Conservation (phyloP, 306 rosid genomes). For the Cucumis cinereus region DNA sequence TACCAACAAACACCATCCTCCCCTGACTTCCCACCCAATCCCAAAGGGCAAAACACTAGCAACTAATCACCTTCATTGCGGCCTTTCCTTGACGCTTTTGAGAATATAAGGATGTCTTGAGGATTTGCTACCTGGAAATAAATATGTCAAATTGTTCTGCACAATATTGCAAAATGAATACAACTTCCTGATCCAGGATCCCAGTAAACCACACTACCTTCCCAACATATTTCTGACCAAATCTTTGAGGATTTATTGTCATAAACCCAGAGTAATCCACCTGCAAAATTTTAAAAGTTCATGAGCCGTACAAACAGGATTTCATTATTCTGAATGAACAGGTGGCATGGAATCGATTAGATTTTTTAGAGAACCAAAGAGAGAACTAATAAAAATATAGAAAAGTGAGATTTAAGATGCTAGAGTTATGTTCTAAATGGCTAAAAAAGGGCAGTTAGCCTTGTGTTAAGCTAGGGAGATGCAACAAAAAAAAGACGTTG, state of each 20-base stretch:
- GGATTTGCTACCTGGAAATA: slow-evolving; percentile 84
- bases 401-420: background rate
- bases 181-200: slow-evolving; percentile 17
- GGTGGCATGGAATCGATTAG: background rate
- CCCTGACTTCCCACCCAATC: background rate
- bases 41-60: background rate
- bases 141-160: slow-evolving; percentile 7
- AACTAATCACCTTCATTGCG: slow-evolving; percentile 45
- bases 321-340: background rate
- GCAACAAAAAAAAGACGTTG: background rate
- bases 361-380: background rate
- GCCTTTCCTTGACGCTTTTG: slow-evolving; percentile 69
- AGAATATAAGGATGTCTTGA: slow-evolving; percentile 94
- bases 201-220: slow-evolving; percentile 47
- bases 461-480: background rate
- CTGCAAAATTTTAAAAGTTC: slow-evolving; percentile 29
- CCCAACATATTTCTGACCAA: slow-evolving; percentile 99
- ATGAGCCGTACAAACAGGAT: background rate
- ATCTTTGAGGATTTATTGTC: slow-evolving; percentile 97
- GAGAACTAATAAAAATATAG: background rate
- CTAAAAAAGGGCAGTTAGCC: background rate
- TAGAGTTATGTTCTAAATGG: background rate
- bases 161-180: slow-evolving; percentile 17
- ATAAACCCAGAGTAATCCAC: slow-evolving; percentile 97
- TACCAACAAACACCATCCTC: background rate